Percentiles rank a stretch among this genome's conserved stretches.
Conservation (phyloP, 345 rosid genomes). For the Kernera saxatilis region DNA sequence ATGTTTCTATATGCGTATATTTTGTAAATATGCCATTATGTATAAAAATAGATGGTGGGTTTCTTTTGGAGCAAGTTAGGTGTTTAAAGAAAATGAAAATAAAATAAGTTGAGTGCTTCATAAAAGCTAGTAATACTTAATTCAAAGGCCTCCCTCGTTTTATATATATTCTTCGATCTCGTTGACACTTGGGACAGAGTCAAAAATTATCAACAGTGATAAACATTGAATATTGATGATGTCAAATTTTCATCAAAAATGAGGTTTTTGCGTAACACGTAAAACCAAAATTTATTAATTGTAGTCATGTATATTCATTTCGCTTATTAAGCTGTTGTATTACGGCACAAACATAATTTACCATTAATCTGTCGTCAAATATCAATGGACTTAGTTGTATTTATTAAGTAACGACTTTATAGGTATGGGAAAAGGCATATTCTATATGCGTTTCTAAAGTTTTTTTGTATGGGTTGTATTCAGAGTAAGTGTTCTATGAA, state of each 20-base stretch:
- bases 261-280: background rate
- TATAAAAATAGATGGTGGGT: slow-evolving; percentile 12
- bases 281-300: background rate
- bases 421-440: slow-evolving; percentile 11
- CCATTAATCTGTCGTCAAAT: background rate
- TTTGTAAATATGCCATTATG: slow-evolving; percentile 10
- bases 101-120: slow-evolving; percentile 3
- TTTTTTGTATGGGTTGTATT: background rate
- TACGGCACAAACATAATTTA: background rate
- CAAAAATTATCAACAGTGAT: background rate
- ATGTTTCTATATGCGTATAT: slow-evolving; percentile 13
- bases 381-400: background rate
- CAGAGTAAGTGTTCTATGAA: slow-evolving; percentile 9
- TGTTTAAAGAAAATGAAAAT: background rate
- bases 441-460: background rate
- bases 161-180: background rate
- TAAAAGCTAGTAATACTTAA: slow-evolving; percentile 1
- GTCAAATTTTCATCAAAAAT: background rate
- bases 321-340: background rate
- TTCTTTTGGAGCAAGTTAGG: slow-evolving; percentile 24
- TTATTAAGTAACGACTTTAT: background rate
- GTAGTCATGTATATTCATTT: background rate
- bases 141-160: background rate
- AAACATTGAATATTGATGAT: background rate
- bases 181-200: slow-evolving; percentile 12